phyloP scores from a whole-genome alignment of 1,139 yeast species.

The Wickerhamomyces sp. region DNA sequence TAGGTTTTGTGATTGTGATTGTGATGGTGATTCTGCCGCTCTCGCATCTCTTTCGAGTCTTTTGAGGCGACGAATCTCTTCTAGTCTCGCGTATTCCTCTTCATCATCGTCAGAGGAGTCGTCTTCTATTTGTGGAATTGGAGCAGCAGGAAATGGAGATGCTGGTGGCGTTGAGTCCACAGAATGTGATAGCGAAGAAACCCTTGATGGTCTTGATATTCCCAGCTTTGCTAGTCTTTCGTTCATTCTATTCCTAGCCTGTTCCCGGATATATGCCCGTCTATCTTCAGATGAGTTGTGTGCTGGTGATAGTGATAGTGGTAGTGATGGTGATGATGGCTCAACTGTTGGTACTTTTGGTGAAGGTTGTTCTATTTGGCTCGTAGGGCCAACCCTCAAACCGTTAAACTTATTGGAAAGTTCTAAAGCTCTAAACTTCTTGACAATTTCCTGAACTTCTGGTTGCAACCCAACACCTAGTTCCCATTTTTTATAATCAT shows the following conservation, averaged over 20 bases:
- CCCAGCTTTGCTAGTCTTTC: conserved; percentile 88
- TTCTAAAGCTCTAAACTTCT: conserved; percentile 38
- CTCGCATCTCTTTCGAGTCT: conserved; percentile 14
- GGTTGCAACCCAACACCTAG: conserved; percentile 75
- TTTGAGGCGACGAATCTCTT: conserved; percentile 21
- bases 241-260: conserved; percentile 85
- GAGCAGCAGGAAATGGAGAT: conserved; percentile 12
- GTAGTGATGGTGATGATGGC: conserved; percentile 1
- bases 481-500: conserved; percentile 63
- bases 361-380: background rate
- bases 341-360: conserved; percentile 3
- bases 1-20: background rate
- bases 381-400: too few species aligned
- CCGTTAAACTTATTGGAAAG: conserved; percentile 9
- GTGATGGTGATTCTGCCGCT: conserved; percentile 1
- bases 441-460: conserved; percentile 62
- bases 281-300: conserved; percentile 51
- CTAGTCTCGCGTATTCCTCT: conserved; percentile 22
- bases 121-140: conserved; percentile 8
- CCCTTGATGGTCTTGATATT: conserved; percentile 28
- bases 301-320: conserved; percentile 2
- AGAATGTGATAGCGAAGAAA: too few species aligned
- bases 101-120: conserved; percentile 22
- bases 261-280: conserved; percentile 81
- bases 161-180: conserved; percentile 25